These are phyloP conservation scores for Dichotomocladium elegans DNA, from an alignment of 371 early-diverging fungal genomes.

Conservation along the genomic window DNA sequence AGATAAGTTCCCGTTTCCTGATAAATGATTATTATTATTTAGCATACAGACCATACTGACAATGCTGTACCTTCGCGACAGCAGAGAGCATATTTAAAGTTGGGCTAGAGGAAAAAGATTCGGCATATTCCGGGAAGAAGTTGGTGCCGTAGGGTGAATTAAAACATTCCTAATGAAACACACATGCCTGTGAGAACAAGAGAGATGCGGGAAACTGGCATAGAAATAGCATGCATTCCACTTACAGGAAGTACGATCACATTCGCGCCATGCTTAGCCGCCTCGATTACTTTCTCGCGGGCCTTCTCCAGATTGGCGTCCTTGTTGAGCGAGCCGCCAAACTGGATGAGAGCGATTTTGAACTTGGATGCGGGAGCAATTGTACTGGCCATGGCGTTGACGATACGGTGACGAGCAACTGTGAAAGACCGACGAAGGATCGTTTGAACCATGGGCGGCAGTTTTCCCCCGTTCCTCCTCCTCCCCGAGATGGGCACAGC, in stretches of 20 bases:
- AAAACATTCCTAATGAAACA: constrained; percentile 76
- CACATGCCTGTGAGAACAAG: not conserved
- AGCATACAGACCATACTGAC: not conserved
- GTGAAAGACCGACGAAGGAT: no score
- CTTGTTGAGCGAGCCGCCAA: constrained; percentile 69
- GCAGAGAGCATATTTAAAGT: constrained; percentile 63
- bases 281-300: constrained; percentile 73
- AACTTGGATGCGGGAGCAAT: constrained; percentile 42
- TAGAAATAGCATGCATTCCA: not conserved
- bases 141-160: constrained; percentile 93
- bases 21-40: not conserved
- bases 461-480: no score
- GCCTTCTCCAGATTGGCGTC: constrained; percentile 77
- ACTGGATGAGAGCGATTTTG: constrained; percentile 77
- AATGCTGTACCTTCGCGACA: constrained; percentile 67
- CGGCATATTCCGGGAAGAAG: constrained; percentile 81
- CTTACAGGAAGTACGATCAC: constrained; percentile 86
- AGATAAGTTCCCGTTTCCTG: constrained; percentile 77
- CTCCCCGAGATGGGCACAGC: no score
- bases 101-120: constrained; percentile 55
- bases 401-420: no score
- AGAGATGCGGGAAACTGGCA: not conserved
- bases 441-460: no score
- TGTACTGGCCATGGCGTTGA: no score
- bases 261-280: constrained; percentile 76